These are phyloP conservation scores for Lachancea sp. DNA, from an alignment of 805 yeast genomes.

Conservation along the genomic window DNA sequence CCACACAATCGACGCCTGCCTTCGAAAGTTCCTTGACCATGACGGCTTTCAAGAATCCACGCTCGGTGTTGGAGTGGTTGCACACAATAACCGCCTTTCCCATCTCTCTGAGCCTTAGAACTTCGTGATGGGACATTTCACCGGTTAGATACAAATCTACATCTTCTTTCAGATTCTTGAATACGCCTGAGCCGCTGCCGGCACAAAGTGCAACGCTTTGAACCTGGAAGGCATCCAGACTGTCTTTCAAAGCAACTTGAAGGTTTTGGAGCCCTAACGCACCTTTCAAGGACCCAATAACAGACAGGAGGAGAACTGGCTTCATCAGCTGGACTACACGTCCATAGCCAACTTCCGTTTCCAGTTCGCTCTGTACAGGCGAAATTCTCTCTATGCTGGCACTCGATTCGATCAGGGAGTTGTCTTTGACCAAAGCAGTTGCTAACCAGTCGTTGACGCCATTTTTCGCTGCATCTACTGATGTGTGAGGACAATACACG, in stretches of 20 bases:
- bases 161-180: conserved; percentile 41
- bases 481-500: conserved; percentile 94
- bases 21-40: conserved; percentile 34
- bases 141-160: conserved; percentile 82
- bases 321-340: conserved; percentile 48
- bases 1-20: conserved; percentile 41
- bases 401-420: conserved; percentile 12
- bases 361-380: conserved; percentile 25
- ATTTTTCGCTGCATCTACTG: conserved; percentile 85
- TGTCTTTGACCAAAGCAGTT: conserved; percentile 41
- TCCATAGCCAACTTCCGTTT: conserved; percentile 71
- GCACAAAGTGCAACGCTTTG: conserved; percentile 80
- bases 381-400: conserved; percentile 29
- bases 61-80: conserved; percentile 89
- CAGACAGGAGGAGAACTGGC: conserved; percentile 38
- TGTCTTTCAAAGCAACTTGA: conserved; percentile 49
- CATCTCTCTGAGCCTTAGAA: conserved; percentile 58
- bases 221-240: conserved; percentile 32
- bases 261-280: conserved; percentile 48
- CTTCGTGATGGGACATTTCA: conserved; percentile 91
- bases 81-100: conserved; percentile 71
- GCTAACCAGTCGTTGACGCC: conserved; percentile 95
- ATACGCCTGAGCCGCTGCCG: conserved; percentile 84
- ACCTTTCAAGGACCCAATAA: conserved; percentile 48
- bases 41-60: conserved; percentile 65